A percentile compares a stretch with the other conserved stretches of the same genome.
Conservation (phyloP, 2,329 filamentous ascomycete genomes). For the Zymoseptoria crescenta region DNA sequence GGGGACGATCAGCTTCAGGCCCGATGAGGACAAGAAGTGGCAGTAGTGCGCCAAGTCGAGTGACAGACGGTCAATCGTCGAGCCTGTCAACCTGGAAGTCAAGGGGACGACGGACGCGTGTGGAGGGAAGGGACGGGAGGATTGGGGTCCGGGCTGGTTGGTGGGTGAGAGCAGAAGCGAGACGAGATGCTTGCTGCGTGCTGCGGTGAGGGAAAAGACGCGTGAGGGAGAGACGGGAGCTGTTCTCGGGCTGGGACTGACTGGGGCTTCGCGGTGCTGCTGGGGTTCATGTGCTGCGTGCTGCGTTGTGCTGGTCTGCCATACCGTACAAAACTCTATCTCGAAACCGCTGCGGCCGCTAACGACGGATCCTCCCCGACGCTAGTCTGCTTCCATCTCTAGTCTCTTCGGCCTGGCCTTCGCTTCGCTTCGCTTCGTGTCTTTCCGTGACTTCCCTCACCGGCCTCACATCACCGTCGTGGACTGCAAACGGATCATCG, state of each 20-base stretch:
- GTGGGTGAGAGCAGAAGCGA: neutral
- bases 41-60: neutral
- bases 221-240: neutral
- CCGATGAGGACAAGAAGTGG: neutral
- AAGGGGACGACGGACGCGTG: neutral
- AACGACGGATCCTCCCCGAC: neutral
- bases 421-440: neutral
- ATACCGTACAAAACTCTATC: neutral
- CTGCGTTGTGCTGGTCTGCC: too few species aligned
- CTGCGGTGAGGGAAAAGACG: neutral
- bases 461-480: neutral
- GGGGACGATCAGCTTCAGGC: too few species aligned
- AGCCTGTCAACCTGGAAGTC: neutral
- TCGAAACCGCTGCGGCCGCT: neutral
- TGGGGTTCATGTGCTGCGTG: too few species aligned
- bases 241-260: too few species aligned
- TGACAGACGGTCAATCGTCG: neutral
- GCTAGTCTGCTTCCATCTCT: neutral
- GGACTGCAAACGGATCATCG: neutral
- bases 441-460: neutral
- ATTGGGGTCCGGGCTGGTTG: too few species aligned
- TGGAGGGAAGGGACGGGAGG: neutral
- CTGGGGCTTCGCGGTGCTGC: too few species aligned
- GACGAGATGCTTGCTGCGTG: neutral
- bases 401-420: neutral